Evolutionary conservation across 345 rosid species (phyloP).

Genomic region (Lepidium africanum): DNA sequence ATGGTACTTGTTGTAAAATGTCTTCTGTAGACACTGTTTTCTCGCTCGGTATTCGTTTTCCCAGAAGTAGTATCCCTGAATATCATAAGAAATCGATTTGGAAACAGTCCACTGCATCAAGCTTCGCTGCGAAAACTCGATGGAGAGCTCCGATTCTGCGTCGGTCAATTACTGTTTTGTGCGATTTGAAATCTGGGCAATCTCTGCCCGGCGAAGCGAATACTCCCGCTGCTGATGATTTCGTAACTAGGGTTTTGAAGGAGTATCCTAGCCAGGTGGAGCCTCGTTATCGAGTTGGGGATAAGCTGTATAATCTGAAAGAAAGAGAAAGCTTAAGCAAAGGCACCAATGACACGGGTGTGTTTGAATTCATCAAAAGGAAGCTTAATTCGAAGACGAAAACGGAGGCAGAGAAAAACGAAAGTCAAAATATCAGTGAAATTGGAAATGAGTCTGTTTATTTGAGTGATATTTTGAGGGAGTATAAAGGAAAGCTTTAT

Average conservation of each 20-base stretch:
- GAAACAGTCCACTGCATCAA: not conserved
- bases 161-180: slow-evolving; percentile 45
- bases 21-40: slow-evolving; percentile 37
- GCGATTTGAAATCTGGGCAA: slow-evolving; percentile 28
- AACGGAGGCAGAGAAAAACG: slow-evolving; percentile 15
- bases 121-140: slow-evolving; percentile 21
- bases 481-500: slow-evolving; percentile 75
- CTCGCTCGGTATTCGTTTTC: slow-evolving; percentile 37
- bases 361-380: slow-evolving; percentile 36
- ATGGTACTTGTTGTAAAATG: slow-evolving; percentile 28
- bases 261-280: slow-evolving; percentile 86
- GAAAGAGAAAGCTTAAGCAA: slow-evolving; percentile 48
- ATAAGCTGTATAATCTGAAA: slow-evolving; percentile 48
- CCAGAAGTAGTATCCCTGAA: slow-evolving; percentile 19
- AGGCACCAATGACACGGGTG: slow-evolving; percentile 30
- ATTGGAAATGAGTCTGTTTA: slow-evolving; percentile 41
- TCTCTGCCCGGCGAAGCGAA: slow-evolving; percentile 28
- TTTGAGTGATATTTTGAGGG: slow-evolving; percentile 71
- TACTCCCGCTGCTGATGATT: slow-evolving; percentile 39
- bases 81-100: slow-evolving; percentile 10
- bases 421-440: slow-evolving; percentile 20
- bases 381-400: slow-evolving; percentile 35
- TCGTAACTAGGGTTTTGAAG: slow-evolving; percentile 60
- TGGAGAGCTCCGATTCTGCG: slow-evolving; percentile 34
- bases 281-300: slow-evolving; percentile 53